Base-by-base conservation (phyloP, 202 grass and related monocot genomes). In the Panicum hallii region DNA sequence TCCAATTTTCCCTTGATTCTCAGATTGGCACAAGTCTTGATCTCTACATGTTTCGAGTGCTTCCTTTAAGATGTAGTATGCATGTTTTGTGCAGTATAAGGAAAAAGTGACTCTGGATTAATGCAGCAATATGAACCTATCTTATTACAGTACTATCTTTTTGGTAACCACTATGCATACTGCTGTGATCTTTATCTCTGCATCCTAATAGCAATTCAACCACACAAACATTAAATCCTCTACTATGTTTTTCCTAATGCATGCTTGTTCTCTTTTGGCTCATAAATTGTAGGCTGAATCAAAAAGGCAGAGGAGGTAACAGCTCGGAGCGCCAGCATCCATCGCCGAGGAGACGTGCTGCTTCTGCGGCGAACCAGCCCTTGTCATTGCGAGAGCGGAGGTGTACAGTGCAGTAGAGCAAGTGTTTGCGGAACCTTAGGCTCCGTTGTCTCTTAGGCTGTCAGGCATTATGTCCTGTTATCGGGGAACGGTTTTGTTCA, bases 231-330 rank as follows among this genome's bases (percentile, higher is more conserved):
- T 22, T 26, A 41, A 15, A 11, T 34, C 72, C 23, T n/a, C 6
- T 32, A 50, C 36, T 38, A 5, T 30, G 2, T 41, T 38, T 38
- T 9, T 5, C 44, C 30, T 83, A 73, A 86, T 62, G 11, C 70
- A 14, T 42, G 23, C 44, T 5, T 81, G 16, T 77, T 63, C 12
- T 52, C 11, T 47, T 79, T 54, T 83, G 46, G 61, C 55, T 64
- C 74, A 56, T 84, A 2, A 44, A 69, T 46, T 47, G 75, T 43
- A 92, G 87, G 71, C 52, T 9, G 84, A 89, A 64, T 65, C 76
- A 44, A 92, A 89, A 74, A 92, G 90, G 60, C 87, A 83, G 80
- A 92, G 81, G 75, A 87, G 87, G 87, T 89, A 70, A 89, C 23
- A 26, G 50, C 32, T 50, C 57, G 23, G 4, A 43, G 3, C 32